Base-by-base conservation (phyloP, 2,329 filamentous ascomycete species). In the Aspergillus felis region DNA sequence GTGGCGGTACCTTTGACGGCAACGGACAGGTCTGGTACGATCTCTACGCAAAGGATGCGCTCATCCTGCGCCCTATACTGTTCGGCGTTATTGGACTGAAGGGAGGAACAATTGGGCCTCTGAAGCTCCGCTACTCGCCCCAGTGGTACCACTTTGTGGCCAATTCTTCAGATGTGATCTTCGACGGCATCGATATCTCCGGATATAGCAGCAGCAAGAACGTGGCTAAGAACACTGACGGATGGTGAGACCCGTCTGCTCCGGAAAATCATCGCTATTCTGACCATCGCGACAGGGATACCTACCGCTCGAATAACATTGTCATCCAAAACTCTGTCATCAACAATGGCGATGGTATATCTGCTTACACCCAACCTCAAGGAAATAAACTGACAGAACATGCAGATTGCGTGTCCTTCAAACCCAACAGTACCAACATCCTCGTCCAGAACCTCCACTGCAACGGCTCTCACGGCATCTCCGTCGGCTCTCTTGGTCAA, bases 401-500 rank as follows among this genome's bases (percentile, higher is more conserved):
- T 56, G 1, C 24, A 77, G 83, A 91, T 68, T 90, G 88, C 59
- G 85, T 90, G 12, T 86, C 86, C 0, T 90, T 90, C 80, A 90
- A 90, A 72, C 87, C 87, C 20, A 90, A 90, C 70, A 86, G 82
- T 64, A 89, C 86, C 47, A 81, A 88, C 61, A 83, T 90, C 7
- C 71, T 90, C 3, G 82, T 90, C 4, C 86, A 90, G 68, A 85
- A 86, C 60, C 74, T 90, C 3, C 74, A 78, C 58, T 90, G 87
- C 73, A 87, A 87, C 65, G 86, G 87, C 35, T 88, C 85, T 3
- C 87, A 90, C 66, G 88, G 88, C 42, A 89, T 90, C 62, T 86
- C 83, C 9, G 86, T 90, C n/a, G 88, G 88, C 7, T 88, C 85
- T 0, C 76, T 90, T 0, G 87, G 87, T 24, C 87, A 90, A 71